These are phyloP conservation scores for Brachypodium distachyon DNA, from an alignment of 202 grass and related monocot genomes.

Conservation along the genomic window DNA sequence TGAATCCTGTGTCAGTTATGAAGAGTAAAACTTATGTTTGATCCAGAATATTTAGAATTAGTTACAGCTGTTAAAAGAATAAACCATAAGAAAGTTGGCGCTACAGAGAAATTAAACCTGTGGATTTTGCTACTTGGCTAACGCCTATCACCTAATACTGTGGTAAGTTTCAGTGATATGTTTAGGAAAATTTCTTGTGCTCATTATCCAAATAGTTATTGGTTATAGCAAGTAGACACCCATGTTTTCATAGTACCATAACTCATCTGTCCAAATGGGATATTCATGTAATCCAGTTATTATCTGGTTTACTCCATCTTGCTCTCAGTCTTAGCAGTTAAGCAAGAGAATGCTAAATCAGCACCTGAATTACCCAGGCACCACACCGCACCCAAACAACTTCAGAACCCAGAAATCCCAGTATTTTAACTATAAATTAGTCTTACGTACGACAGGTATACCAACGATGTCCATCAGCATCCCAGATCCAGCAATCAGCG, in stretches of 20 bases:
- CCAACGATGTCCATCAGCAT: slow-evolving; percentile 63
- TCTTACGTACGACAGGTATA: slow-evolving; percentile 68
- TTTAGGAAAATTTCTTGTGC: not conserved
- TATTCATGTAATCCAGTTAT: slow-evolving; percentile 4
- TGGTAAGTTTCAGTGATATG: not conserved
- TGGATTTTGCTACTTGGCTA: not conserved
- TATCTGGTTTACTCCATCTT: not conserved
- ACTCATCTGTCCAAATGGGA: not conserved
- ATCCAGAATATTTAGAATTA: not conserved
- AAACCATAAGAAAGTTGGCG: not conserved
- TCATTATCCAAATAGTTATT: not conserved
- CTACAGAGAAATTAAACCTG: not conserved
- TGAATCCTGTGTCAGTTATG: slow-evolving; percentile 51
- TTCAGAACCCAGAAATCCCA: not conserved
- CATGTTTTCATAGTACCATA: not conserved
- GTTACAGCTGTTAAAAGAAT: not conserved
- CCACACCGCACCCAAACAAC: not conserved
- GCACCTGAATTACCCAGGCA: not conserved
- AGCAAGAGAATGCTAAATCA: not conserved
- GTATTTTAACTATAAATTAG: not conserved
- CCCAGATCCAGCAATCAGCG: slow-evolving; percentile 47
- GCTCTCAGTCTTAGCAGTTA: not conserved
- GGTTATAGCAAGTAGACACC: not conserved
- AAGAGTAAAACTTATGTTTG: not conserved
- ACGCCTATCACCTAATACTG: not conserved